A percentile compares a stretch with the other conserved stretches of the same genome.
Evolutionary conservation across 768 basidiomycete genomes (phyloP).

Genomic region (Leccinum rimulosum): DNA sequence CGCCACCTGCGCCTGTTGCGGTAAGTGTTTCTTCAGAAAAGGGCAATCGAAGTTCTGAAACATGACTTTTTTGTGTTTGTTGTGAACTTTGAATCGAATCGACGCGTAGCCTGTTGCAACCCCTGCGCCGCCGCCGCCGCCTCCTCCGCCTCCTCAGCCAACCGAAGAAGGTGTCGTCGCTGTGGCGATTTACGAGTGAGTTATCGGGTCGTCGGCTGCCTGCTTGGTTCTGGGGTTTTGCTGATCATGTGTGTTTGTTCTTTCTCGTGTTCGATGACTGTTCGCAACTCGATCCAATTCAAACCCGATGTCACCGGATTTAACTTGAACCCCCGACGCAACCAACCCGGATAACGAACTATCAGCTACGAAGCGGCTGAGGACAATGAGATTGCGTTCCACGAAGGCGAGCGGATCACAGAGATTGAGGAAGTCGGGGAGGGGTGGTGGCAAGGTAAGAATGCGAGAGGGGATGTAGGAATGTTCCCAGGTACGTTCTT

Average conservation of each 20-base stretch:
- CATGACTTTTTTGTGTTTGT: not conserved
- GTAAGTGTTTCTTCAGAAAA: slow-evolving; percentile 26
- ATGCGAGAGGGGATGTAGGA: slow-evolving; percentile 53
- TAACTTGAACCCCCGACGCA: too few relatives aligned
- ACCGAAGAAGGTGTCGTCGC: slow-evolving; percentile 62
- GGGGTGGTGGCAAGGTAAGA: slow-evolving; percentile 87
- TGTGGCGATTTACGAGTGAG: slow-evolving; percentile 63
- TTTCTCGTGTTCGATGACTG: not conserved
- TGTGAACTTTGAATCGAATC: not conserved
- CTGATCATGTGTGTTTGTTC: not conserved
- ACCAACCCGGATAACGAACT: slow-evolving; percentile 4
- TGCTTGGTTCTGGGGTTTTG: not conserved
- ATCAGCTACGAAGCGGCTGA: slow-evolving; percentile 84
- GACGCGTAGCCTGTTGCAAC: slow-evolving; percentile 30
- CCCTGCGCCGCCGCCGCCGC: slow-evolving; percentile 35
- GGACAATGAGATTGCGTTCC: slow-evolving; percentile 87
- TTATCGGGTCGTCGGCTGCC: not conserved
- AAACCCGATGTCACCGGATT: not conserved
- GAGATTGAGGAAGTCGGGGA: slow-evolving; percentile 79
- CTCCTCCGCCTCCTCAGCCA: slow-evolving; percentile 43
- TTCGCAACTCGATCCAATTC: not conserved
- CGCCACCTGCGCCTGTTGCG: slow-evolving; percentile 37
- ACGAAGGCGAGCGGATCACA: slow-evolving; percentile 75
- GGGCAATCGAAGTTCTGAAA: not conserved
- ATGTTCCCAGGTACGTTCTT: slow-evolving; percentile 68